Conservation (phyloP, 768 basidiomycete species). For the Antrodiella citrinella region DNA sequence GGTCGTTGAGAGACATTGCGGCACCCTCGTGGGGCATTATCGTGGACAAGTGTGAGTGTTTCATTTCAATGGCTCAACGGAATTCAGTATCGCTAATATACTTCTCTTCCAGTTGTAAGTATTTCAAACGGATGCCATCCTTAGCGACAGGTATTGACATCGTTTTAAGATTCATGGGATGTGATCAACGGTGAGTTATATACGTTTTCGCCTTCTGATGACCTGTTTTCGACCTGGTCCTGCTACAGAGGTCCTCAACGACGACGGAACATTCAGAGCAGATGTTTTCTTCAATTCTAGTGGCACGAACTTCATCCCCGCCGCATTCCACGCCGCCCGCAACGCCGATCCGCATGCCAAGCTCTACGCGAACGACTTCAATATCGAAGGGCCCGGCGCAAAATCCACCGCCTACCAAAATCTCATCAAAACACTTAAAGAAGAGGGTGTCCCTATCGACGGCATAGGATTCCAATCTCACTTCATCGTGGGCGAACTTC, state of each 20-base stretch:
- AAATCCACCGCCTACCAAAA: constrained; percentile 51
- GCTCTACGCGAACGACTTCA: constrained; percentile 42
- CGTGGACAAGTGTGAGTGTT: constrained; percentile 40
- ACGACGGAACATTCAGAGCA: constrained; percentile 46
- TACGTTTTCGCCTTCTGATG: background rate
- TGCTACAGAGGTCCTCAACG: constrained; percentile 40
- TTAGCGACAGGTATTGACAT: no score
- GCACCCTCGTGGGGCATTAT: constrained; percentile 42
- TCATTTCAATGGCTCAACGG: background rate
- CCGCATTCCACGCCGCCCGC: constrained; percentile 44
- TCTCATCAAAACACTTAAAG: constrained; percentile 40
- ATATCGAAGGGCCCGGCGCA: constrained; percentile 31
- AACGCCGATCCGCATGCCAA: constrained; percentile 47
- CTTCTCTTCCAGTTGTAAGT: constrained; percentile 13
- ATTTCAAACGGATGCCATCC: no score
- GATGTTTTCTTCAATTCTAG: constrained; percentile 47
- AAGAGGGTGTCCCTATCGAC: constrained; percentile 43
- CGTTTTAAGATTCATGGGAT: constrained; percentile 33
- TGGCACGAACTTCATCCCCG: constrained; percentile 37
- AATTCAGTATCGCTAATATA: background rate
- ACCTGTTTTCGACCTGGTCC: background rate
- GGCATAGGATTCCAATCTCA: constrained; percentile 56
- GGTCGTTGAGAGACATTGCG: constrained; percentile 41
- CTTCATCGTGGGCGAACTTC: constrained; percentile 50
- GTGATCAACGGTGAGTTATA: constrained; percentile 38